Percentiles rank a stretch among this genome's conserved stretches.
These are phyloP conservation scores for Ogataea nakhonphanomensis DNA, from an alignment of 805 yeast species.

Conservation along the genomic window DNA sequence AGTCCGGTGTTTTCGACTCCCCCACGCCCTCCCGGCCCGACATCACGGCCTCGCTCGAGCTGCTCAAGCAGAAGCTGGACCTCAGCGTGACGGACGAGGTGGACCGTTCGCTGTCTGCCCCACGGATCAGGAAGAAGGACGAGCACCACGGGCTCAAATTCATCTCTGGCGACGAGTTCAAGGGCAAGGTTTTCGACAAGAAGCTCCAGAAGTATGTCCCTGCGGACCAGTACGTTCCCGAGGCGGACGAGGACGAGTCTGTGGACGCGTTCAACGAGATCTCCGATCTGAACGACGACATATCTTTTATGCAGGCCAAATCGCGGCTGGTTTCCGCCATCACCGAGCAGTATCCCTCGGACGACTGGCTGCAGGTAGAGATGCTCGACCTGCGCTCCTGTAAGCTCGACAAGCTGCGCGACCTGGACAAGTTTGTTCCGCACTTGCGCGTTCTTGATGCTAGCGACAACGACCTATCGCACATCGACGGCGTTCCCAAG, in stretches of 20 bases:
- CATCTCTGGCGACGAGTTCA: slow-evolving; percentile 32
- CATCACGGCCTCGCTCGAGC: slow-evolving; percentile 21
- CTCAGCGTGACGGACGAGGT: slow-evolving; percentile 10
- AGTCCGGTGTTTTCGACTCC: slow-evolving; percentile 10
- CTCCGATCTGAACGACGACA: slow-evolving; percentile 29
- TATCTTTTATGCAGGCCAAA: slow-evolving; percentile 48
- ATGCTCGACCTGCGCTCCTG: slow-evolving; percentile 36
- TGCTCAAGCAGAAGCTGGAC: slow-evolving; percentile 17
- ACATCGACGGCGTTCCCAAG: slow-evolving; percentile 44
- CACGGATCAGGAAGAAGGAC: slow-evolving; percentile 13
- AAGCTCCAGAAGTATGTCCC: slow-evolving; percentile 24
- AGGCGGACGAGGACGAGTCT: slow-evolving; percentile 8
- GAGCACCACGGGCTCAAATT: slow-evolving; percentile 28
- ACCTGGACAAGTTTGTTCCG: slow-evolving; percentile 44
- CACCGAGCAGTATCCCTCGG: slow-evolving; percentile 39
- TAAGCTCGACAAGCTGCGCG: slow-evolving; percentile 40
- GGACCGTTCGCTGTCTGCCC: slow-evolving; percentile 19
- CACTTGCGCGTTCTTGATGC: slow-evolving; percentile 38
- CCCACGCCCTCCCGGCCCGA: slow-evolving; percentile 18
- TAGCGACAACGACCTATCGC: slow-evolving; percentile 40
- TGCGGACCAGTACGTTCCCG: slow-evolving; percentile 17
- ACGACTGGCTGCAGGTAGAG: slow-evolving; percentile 41
- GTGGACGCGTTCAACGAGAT: slow-evolving; percentile 21
- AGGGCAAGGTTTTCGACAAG: slow-evolving; percentile 30
- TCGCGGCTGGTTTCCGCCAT: slow-evolving; percentile 42